Base-by-base conservation (phyloP, 2,329 filamentous ascomycete genomes). In the Aspergillus sp. region DNA sequence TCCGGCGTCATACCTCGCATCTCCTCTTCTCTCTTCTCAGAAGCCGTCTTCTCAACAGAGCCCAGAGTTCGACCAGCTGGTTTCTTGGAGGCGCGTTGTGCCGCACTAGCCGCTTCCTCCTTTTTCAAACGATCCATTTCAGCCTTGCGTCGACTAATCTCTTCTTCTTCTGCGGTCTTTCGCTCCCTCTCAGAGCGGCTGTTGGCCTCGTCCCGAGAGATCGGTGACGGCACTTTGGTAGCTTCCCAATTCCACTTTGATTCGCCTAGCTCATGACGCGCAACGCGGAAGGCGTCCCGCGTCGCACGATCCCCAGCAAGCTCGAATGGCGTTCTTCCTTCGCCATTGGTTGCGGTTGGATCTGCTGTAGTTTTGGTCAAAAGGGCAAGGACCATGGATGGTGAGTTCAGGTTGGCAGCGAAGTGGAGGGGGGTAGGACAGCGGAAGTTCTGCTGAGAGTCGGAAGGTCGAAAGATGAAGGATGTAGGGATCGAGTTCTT, bases 231-330 rank as follows among this genome's bases (percentile, higher is more conserved):
- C 0, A 99, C 86, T 25, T 85, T 85, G 1, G 92, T 88, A 0
- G 78, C 81, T 3, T 90, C 86, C 95, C 95, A 99, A 65, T 91
- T 79, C 86, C 89, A 96, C 17, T 81, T 84, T 0, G 74, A 73
- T 72, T 96, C 92, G 15, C 92, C 93, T 1, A 97, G 81, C 70
- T 96, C 90, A 32, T 86, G 84, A 6, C 95, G 89, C 3, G 92
- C 92, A 2, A 97, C 86, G 2, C 95, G 90, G 78, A 99, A 99
- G 0, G 93, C 91, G 71, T 98, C 93, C 1, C 94, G 87, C 0
- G 93, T 97, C 2, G 88, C 78, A 4, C 92, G 86, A 73, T 98
- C 92, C 44, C 94, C 92, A 0, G 91, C 87, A 1, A 99, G 84
- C 58, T 96, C 92, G 73, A 96, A 98, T 0, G 95, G 78, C 0